These are phyloP conservation scores for Microdochium nivale DNA, from an alignment of 2,329 filamentous ascomycete species.

Conservation along the genomic window DNA sequence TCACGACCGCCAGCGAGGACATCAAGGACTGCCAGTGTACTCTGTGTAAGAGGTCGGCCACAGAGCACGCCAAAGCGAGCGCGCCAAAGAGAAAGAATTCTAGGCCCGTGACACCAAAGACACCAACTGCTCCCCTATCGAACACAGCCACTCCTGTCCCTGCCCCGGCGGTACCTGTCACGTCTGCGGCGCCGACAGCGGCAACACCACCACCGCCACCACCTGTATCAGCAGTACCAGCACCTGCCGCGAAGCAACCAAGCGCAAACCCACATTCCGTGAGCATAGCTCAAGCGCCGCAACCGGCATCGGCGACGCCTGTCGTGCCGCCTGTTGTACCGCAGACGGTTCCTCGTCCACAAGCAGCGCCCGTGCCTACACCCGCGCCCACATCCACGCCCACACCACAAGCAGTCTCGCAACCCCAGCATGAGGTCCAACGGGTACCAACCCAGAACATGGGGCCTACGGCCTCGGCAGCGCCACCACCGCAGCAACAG, in stretches of 20 bases:
- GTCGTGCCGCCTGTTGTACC: not conserved
- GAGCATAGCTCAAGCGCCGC: not conserved
- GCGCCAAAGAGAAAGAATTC: not conserved
- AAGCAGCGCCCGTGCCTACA: not conserved
- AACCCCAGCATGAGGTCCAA: not conserved
- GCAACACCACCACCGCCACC: not conserved
- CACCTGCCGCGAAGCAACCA: not conserved
- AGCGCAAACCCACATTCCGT: not conserved
- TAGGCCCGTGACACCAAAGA: not conserved
- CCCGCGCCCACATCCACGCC: not conserved
- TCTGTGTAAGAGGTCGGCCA: not conserved
- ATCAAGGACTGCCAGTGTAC: not conserved
- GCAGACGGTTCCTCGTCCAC: not conserved
- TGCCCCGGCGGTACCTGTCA: not conserved
- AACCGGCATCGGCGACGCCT: not conserved
- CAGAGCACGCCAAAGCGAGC: not conserved
- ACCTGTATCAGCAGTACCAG: not conserved
- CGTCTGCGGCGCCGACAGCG: not conserved
- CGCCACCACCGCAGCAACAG: not conserved
- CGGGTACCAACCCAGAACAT: not conserved
- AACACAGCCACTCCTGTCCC: slow-evolving; percentile 1
- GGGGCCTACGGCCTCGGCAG: not conserved
- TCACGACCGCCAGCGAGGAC: not conserved
- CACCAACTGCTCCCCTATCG: not conserved
- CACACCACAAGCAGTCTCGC: not conserved